These are phyloP conservation scores for Stylosanthes scabra DNA, from an alignment of 331 rosid species.

Conservation along the genomic window DNA sequence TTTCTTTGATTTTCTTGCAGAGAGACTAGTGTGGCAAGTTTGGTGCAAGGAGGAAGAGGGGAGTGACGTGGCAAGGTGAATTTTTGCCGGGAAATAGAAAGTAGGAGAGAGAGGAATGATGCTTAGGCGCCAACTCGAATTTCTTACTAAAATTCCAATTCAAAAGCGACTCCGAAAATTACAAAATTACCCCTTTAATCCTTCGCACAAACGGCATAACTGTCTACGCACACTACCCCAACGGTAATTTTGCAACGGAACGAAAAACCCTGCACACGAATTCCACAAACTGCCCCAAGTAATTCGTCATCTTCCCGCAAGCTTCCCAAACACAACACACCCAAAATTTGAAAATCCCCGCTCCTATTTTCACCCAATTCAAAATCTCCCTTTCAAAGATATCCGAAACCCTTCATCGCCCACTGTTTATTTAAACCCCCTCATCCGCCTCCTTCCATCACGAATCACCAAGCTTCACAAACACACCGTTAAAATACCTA, in stretches of 20 bases:
- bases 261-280: neutral
- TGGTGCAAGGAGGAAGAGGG: too few relatives aligned
- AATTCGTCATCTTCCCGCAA: neutral
- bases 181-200: too few relatives aligned
- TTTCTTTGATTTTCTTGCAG: too few relatives aligned
- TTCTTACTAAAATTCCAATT: neutral
- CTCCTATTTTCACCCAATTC: slow-evolving; percentile 2
- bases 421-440: slow-evolving; percentile 1
- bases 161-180: too few relatives aligned
- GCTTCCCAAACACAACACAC: neutral
- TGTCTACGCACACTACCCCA: too few relatives aligned
- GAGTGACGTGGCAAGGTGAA: too few relatives aligned
- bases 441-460: neutral
- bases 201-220: too few relatives aligned
- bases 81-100: too few relatives aligned
- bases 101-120: too few relatives aligned
- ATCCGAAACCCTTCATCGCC: neutral
- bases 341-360: neutral
- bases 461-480: too few relatives aligned
- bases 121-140: neutral
- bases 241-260: too few relatives aligned
- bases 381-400: neutral
- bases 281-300: neutral
- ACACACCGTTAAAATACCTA: neutral
- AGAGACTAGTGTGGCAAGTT: too few relatives aligned